Evolutionary conservation across 2,329 filamentous ascomycete species (phyloP), one percentile per base, ranked within the genome.

Genomic region (Xylariales sp.): DNA sequence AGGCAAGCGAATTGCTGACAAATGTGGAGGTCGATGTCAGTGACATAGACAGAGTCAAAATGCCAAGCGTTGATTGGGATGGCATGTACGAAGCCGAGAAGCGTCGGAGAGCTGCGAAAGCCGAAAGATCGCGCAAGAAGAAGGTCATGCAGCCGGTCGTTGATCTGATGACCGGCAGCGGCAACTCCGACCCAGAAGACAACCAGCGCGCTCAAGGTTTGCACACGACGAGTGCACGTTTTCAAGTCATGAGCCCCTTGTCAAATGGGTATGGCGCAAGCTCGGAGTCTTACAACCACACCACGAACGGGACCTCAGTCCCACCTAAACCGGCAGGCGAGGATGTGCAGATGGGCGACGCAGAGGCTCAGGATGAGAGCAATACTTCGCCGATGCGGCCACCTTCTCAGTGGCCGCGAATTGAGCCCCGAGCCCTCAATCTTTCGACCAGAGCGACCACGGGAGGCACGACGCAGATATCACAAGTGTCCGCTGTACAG

Each of bases 1-100:
- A 90, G 60, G 90, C 88, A 1, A 95, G 94, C 45, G 93, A 98
- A 65, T 80, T 98, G 53, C 70, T 90, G 25, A 82, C 88, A 16
- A 97, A 97, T 56, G 91, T 96, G 3, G 89, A 96, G 59, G 91
- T 97, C 24, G 91, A 97, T 63, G 84, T 97, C 48, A 80, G 81
- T 31, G 80, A 78, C 34, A 82, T 96, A 43, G 84, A 88, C 55
- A 71, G 73, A 31, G 12, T 42, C 10, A 24, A 29, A 19, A 79
- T 85, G 11, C 71, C 69, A 9, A 69, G 85, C 24, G 70, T 84
- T 29, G 84, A 93, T 54, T 96, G 89, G 69, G 88, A 96, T 50
- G 83, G 78, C 34, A 76, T 96, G 3, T 90, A 93, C 60, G 68
- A 78, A 38, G 75, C 86, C 35, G 86, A 93, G 58, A 59, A 83